Percentiles rank a stretch among this genome's conserved stretches.
phyloP scores from a whole-genome alignment of 208 protist species.

The Acanthamoeba healyi region DNA sequence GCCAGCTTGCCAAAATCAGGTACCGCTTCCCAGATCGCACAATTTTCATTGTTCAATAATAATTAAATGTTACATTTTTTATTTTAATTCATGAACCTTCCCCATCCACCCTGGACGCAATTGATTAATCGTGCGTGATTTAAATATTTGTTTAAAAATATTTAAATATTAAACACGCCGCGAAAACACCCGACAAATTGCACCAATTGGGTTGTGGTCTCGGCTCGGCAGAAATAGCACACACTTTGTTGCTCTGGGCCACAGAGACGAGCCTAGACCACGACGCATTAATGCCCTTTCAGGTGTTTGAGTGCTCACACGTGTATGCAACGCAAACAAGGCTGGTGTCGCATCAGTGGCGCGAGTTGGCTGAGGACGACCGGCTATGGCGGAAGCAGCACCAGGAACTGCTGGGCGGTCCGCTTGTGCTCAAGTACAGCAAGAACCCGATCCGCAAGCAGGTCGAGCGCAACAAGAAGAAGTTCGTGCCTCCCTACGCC shows the following conservation, averaged over 20 bases:
- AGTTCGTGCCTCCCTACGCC: neutral
- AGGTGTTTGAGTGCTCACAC: too few relatives aligned
- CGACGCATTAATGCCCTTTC: neutral
- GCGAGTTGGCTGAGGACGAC: slow-evolving; percentile 41
- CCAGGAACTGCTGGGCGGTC: neutral
- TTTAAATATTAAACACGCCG: too few relatives aligned
- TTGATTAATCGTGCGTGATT: too few relatives aligned
- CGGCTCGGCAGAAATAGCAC: too few relatives aligned
- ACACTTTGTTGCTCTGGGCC: too few relatives aligned
- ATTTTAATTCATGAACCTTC: neutral
- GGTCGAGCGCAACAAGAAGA: slow-evolving; percentile 44
- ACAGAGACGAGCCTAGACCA: too few relatives aligned
- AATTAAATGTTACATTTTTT: neutral
- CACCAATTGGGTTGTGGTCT: too few relatives aligned
- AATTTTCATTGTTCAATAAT: neutral
- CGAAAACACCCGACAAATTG: too few relatives aligned
- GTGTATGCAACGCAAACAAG: neutral
- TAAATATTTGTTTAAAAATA: neutral
- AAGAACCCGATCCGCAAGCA: slow-evolving; percentile 65
- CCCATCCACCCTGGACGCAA: too few relatives aligned
- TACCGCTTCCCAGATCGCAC: neutral
- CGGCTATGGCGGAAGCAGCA: slow-evolving; percentile 9
- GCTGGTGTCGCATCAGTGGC: slow-evolving; percentile 55
- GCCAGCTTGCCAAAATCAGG: slow-evolving; percentile 31
- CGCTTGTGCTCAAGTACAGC: slow-evolving; percentile 63